A percentile compares a stretch with the other conserved stretches of the same genome.
Evolutionary conservation across 179 eudicot genomes (phyloP).

Genomic region (Heliamphora pulchella): DNA sequence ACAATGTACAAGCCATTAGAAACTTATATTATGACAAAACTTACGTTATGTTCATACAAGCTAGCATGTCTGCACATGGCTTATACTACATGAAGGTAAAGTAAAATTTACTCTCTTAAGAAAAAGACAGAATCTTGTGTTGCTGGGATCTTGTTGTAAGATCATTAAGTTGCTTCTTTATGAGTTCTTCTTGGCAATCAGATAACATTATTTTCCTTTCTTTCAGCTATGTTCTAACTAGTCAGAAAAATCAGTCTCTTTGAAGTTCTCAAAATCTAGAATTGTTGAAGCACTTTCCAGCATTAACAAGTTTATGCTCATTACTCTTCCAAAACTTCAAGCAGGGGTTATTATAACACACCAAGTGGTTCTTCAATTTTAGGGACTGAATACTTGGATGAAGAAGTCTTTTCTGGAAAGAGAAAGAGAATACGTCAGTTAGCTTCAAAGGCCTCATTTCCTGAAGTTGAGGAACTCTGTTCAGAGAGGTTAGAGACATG

Average conservation of each 20-base stretch:
- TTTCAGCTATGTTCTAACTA: too few relatives aligned
- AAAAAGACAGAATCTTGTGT: not conserved
- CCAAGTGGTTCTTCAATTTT: constrained; percentile 10
- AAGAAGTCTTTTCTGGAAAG: constrained; percentile 52
- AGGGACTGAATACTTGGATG: constrained; percentile 35
- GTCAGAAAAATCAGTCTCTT: too few relatives aligned
- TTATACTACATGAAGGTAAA: too few relatives aligned
- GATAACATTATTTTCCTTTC: not conserved
- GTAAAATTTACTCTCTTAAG: too few relatives aligned
- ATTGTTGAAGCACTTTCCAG: not conserved
- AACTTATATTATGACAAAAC: not conserved
- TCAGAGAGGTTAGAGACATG: constrained; percentile 45
- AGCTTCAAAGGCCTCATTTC: constrained; percentile 42
- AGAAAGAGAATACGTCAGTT: constrained; percentile 46
- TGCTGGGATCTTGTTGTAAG: constrained; percentile 1
- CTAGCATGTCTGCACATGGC: too few relatives aligned
- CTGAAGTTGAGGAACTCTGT: constrained; percentile 31
- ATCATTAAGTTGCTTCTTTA: not conserved
- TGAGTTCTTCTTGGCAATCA: not conserved
- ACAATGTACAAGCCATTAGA: not conserved
- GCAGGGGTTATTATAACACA: not conserved
- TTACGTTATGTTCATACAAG: not conserved
- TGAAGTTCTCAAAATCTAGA: not conserved
- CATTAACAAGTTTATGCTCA: not conserved
- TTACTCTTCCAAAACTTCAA: not conserved